Percentiles rank a stretch among this genome's conserved stretches.
Conservation (phyloP, 495 filamentous ascomycete species). For the Chaetomium fimeti region DNA sequence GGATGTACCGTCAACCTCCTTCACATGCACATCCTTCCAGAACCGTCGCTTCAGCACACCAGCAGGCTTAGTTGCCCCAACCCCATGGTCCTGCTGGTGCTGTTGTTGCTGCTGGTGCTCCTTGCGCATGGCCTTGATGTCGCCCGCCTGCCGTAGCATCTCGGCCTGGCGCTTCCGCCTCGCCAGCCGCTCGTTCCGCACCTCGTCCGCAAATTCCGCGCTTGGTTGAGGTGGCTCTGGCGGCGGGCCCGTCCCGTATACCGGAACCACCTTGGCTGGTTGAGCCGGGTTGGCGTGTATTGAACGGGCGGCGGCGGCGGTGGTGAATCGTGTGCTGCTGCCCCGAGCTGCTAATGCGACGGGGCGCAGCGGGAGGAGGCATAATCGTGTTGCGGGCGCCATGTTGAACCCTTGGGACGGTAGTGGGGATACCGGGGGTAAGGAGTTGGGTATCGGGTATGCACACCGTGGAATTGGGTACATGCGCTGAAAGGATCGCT, state of each 20-base stretch:
- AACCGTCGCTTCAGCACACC: slow-evolving; percentile 62
- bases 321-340: not conserved
- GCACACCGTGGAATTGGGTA: slow-evolving; percentile 18
- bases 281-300: slow-evolving; percentile 45
- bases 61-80: slow-evolving; percentile 9
- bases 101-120: slow-evolving; percentile 8
- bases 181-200: slow-evolving; percentile 42
- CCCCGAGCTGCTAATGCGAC: not conserved
- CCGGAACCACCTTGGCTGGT: slow-evolving; percentile 55
- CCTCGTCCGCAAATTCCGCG: slow-evolving; percentile 33
- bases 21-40: slow-evolving; percentile 76
- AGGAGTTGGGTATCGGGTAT: not conserved
- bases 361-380: slow-evolving; percentile 20
- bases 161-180: slow-evolving; percentile 55
- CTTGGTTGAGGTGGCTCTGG: slow-evolving; percentile 53
- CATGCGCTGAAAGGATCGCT: slow-evolving; percentile 6
- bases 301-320: slow-evolving; percentile 22
- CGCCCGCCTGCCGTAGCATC: slow-evolving; percentile 48
- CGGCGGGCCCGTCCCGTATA: slow-evolving; percentile 80
- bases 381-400: slow-evolving; percentile 26
- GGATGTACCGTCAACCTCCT: slow-evolving; percentile 48
- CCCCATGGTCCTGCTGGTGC: not conserved
- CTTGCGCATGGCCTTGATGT: slow-evolving; percentile 35
- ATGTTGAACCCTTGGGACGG: slow-evolving; percentile 13
- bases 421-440: not conserved